phyloP scores from a whole-genome alignment of 805 yeast species.

The Monosporozyma yasuniensis region DNA sequence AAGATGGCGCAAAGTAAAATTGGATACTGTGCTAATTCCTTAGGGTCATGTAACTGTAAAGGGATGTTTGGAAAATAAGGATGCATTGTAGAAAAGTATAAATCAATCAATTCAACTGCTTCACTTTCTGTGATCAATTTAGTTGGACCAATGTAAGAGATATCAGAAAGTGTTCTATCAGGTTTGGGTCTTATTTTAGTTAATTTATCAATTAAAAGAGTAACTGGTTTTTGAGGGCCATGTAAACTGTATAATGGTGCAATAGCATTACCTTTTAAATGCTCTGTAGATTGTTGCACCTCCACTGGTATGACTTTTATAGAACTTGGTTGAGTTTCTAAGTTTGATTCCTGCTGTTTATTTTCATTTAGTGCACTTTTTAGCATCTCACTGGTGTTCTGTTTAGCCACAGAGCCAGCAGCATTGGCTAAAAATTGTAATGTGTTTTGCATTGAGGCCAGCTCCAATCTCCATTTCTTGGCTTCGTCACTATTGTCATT shows the following conservation, averaged over 20 bases:
- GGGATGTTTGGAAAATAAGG: conserved; percentile 90
- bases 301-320: background rate
- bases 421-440: conserved; percentile 67
- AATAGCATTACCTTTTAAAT: conserved; percentile 10
- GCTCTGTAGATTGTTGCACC: background rate
- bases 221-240: conserved; percentile 18
- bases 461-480: conserved; percentile 19
- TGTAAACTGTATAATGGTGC: conserved; percentile 22
- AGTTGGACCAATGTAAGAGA: conserved; percentile 47
- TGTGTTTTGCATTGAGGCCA: conserved; percentile 46
- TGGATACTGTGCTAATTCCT: conserved; percentile 67
- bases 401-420: conserved; percentile 59
- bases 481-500: background rate
- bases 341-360: background rate
- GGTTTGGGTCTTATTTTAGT: conserved; percentile 29
- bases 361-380: background rate
- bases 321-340: background rate
- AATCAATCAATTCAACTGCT: conserved; percentile 46
- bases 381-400: background rate
- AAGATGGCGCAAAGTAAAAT: conserved; percentile 71
- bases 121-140: conserved; percentile 54
- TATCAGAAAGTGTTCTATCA: conserved; percentile 39
- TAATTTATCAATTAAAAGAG: conserved; percentile 29
- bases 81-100: conserved; percentile 71
- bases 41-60: conserved; percentile 54